These are phyloP conservation scores for Russula abietina DNA, from an alignment of 768 basidiomycete genomes.

Conservation along the genomic window DNA sequence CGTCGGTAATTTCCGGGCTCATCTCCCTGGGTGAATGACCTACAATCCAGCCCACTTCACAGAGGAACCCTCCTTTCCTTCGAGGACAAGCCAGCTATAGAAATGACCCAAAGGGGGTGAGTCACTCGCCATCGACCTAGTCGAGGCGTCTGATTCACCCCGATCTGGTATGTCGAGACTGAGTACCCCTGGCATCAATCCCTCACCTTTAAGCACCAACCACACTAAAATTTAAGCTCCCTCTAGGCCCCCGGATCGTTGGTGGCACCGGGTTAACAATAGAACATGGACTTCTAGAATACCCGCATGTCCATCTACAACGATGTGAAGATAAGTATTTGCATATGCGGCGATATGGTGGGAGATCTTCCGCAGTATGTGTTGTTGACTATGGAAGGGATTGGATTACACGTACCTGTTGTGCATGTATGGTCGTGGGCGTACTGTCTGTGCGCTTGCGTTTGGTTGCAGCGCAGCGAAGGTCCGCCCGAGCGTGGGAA, in stretches of 20 bases:
- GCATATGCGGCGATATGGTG: constrained; percentile 6
- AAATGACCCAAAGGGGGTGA: not conserved
- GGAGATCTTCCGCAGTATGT: not conserved
- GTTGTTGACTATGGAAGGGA: not conserved
- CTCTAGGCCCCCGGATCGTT: constrained; percentile 9
- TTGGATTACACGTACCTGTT: not conserved
- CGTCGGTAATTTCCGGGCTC: constrained; percentile 8
- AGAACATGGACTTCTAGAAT: constrained; percentile 5
- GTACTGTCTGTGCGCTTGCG: not conserved
- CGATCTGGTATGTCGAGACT: constrained; percentile 17
- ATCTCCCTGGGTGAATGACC: constrained; percentile 2
- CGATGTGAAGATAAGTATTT: not conserved
- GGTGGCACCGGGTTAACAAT: constrained; percentile 7
- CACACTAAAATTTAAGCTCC: constrained; percentile 4
- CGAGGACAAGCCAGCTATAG: not conserved
- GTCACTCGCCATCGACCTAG: constrained; percentile 1
- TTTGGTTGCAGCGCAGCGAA: not conserved
- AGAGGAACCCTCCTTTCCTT: not conserved
- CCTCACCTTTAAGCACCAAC: constrained; percentile 3
- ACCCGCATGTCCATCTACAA: not conserved
- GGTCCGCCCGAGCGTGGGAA: constrained; percentile 19
- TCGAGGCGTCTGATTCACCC: constrained; percentile 14
- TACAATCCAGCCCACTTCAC: not conserved
- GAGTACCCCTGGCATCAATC: constrained; percentile 4
- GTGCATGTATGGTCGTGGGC: not conserved